Evolutionary conservation across 2,329 filamentous ascomycete species (phyloP), one percentile per base, ranked within the genome.

Genomic region (Botrytis hyacinthi): DNA sequence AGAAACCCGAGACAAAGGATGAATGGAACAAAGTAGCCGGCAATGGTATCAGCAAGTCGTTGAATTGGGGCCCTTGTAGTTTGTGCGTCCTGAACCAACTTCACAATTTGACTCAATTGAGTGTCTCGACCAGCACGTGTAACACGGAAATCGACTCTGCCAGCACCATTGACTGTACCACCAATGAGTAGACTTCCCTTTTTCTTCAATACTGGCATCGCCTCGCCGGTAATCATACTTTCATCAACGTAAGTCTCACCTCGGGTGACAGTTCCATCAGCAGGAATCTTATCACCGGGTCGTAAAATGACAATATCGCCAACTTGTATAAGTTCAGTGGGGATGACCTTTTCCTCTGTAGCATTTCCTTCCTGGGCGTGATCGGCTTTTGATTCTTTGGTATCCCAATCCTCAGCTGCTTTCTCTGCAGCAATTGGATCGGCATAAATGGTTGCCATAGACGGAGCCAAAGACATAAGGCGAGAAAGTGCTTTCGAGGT

Each of bases 141-240:
- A 74, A 99, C 96, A 61, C 93, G 90, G 82, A 98, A 96, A 81
- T 98, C 96, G 57, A 98, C 86, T 66, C 95, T 91, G 4, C 96
- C 96, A 76, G 95, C 92, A 37, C 95, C 94, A 81, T 99, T 99
- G 80, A 99, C 95, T 3, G 96, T 98, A 44, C 96, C 96, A 69
- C 94, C 96, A 81, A 98, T 96, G 73, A 99, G 85, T 61, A 89
- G 83, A 77, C 90, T 90, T 14, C 93, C 94, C 79, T 93, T 91
- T 77, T 89, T 91, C 84, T 99, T 99, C 79, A 94, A 90, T 51
- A 98, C 94, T 0, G 96, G 95, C 88, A 98, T 95, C 4, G 96
- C 93, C 84, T 99, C 96, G 77, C 96, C 96, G 9, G 96, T 99
- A 67, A 99, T 95, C 95, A 98, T 98, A 81, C 94, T 97, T 84